Conservation (phyloP, 305 asterid genomes). For the Ruellia speciosa region DNA sequence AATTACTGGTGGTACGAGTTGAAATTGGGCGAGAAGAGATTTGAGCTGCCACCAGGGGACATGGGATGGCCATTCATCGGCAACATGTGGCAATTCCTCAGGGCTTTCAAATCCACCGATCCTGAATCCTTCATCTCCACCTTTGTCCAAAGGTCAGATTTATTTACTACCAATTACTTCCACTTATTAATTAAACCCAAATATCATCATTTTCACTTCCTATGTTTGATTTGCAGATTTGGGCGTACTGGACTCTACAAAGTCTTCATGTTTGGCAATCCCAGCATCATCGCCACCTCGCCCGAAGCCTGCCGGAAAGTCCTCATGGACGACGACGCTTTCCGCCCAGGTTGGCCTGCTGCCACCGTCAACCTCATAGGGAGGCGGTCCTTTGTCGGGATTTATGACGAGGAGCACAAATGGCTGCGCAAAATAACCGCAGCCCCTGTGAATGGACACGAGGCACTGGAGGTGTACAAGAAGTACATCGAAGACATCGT, state of each 20-base stretch:
- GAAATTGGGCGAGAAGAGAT: constrained; percentile 32
- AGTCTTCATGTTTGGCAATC: constrained; percentile 65
- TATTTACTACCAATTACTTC: neutral
- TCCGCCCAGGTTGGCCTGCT: constrained; percentile 80
- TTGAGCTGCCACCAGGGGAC: constrained; percentile 82
- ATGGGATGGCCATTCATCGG: constrained; percentile 86
- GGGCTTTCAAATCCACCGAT: constrained; percentile 58
- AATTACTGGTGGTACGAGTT: constrained; percentile 58
- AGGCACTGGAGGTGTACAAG: constrained; percentile 54
- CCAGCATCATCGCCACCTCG: constrained; percentile 59
- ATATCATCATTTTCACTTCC: too few relatives aligned
- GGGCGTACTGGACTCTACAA: constrained; percentile 67
- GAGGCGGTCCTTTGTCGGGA: constrained; percentile 47
- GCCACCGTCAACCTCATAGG: constrained; percentile 68
- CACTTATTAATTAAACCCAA: too few relatives aligned
- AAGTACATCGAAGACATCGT: constrained; percentile 58
- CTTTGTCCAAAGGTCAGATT: constrained; percentile 53
- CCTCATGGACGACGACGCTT: constrained; percentile 56
- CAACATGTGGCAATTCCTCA: constrained; percentile 65
- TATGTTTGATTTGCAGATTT: constrained; percentile 33
- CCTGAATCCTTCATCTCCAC: constrained; percentile 65
- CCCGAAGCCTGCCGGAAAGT: constrained; percentile 64
- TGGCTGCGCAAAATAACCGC: constrained; percentile 62
- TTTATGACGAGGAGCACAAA: constrained; percentile 55
- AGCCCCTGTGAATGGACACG: constrained; percentile 72